Evolutionary conservation across 179 eudicot species (phyloP), one percentile per base, ranked within the genome.

Genomic region (Corrigiola litoralis): DNA sequence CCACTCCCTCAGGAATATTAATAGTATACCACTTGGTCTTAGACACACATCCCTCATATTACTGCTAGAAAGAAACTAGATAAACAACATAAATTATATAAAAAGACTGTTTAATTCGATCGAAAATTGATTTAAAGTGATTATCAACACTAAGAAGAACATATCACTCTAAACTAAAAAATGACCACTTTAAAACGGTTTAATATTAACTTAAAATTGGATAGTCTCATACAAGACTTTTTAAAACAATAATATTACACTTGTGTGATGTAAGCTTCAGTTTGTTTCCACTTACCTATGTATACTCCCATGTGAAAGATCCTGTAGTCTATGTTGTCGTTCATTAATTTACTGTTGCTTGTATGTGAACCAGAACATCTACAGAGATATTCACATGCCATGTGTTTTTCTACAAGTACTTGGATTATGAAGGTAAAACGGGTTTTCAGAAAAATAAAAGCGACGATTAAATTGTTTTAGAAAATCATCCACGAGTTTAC

Each of bases 251-350:
- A n/a, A n/a, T n/a, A n/a, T n/a, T n/a, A n/a, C n/a, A n/a, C n/a
- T n/a, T n/a, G n/a, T n/a, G n/a, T n/a, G n/a, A n/a, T n/a, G n/a
- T n/a, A n/a, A n/a, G n/a, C n/a, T n/a, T n/a, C n/a, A n/a, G n/a
- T n/a, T n/a, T n/a, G 25, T 31, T 47, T 9, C 64, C 57, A 48
- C 41, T 13, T 20, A 32, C 21, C 23, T 63, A 9, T 21, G 28
- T 47, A 6, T 28, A 36, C 17, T 51, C 18, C 73, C 67, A 69
- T 50, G 61, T 69, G 73, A 61, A 61, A 24, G 17, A 40, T 40
- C 67, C 25, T 10, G 42, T 44, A 42, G 32, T 48, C 59, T 17
- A 37, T 33, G 63, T 21, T 45, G 56, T 57, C 47, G 23, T 10
- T 31, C 40, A 59, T 40, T 12, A n/a, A n/a, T n/a, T n/a, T n/a